Base-by-base conservation (phyloP, 345 rosid genomes). In the Erucastrum elatum region DNA sequence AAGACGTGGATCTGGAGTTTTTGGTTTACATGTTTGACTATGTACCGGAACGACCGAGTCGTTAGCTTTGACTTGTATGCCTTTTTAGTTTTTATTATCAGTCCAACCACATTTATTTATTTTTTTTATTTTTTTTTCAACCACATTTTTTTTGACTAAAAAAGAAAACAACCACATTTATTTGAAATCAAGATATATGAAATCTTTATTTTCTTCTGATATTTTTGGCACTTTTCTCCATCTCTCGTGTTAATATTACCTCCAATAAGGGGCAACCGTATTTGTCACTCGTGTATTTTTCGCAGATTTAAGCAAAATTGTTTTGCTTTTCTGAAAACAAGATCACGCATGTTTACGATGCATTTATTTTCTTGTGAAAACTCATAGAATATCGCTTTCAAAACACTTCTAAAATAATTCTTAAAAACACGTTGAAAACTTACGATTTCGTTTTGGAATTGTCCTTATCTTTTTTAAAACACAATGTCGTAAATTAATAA, bases 1-100 rank as follows among this genome's bases (percentile, higher is more conserved):
- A 49, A 34, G 65, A 34, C 55, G 59, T 74, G 39, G 75, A 79
- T 74, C 78, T 74, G 11, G n/a, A 60, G 68, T 61, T 72, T 49
- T 72, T 72, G 84, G 82, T 65, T 21, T 77, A 72, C 63, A 16
- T 66, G 84, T n/a, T 85, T 83, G 89, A 82, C 89, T 82, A 85
- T 64, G 70, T 78, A 82, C 84, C 68, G 46, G 84, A 76, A 85
- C 84, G 90, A 90, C 89, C 90, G 78, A 66, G 87, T 86, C 84
- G 17, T 78, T 77, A 68, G 87, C 59, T 85, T 82, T 79, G 86
- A 84, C 86, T 62, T 84, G 84, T 37, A 30, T 37, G 11, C 68
- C 27, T n/a, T n/a, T n/a, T n/a, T n/a, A n/a, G n/a, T 55, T 64
- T 70, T 34, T 44, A 29, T 41, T 71, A 0, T 70, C 66, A 66